phyloP scores from a whole-genome alignment of 2,329 filamentous ascomycete species.

The Pyrenophora teres region DNA sequence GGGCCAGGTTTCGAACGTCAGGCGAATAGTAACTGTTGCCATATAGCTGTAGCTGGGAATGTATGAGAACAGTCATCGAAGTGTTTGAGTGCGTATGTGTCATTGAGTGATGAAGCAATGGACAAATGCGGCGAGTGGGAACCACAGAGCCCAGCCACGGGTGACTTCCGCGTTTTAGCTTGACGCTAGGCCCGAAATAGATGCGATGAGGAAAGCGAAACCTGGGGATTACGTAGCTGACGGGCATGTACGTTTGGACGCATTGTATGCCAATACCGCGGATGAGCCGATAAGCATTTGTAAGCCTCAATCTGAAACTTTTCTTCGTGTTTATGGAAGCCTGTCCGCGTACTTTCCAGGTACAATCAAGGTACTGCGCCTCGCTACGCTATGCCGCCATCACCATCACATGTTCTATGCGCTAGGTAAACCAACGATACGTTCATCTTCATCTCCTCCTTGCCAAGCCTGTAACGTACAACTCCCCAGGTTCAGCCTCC shows the following conservation, averaged over 20 bases:
- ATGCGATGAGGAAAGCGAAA: background rate
- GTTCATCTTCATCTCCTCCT: conserved; percentile 26
- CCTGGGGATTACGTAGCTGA: background rate
- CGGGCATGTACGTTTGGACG: too few relatives aligned
- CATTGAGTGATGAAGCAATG: background rate
- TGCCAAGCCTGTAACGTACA: conserved; percentile 68
- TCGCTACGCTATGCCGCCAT: background rate
- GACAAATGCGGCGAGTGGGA: conserved; percentile 1
- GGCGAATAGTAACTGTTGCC: conserved; percentile 6
- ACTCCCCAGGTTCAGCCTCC: conserved; percentile 70
- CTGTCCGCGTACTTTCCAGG: background rate
- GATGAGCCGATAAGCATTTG: background rate
- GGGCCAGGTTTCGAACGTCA: conserved; percentile 30
- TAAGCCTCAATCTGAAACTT: background rate
- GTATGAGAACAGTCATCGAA: conserved; percentile 8
- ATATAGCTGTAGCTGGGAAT: conserved; percentile 14
- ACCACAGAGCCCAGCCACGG: conserved; percentile 8
- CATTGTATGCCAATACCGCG: too few relatives aligned
- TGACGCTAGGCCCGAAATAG: conserved; percentile 8
- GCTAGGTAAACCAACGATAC: background rate
- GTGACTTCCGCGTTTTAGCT: conserved; percentile 3
- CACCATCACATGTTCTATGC: background rate
- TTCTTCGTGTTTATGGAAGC: too few relatives aligned
- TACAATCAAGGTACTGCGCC: background rate
- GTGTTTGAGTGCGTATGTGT: conserved; percentile 1